Evolutionary conservation across 2,329 filamentous ascomycete genomes (phyloP).

Genomic region (Karstenula rhodostoma): DNA sequence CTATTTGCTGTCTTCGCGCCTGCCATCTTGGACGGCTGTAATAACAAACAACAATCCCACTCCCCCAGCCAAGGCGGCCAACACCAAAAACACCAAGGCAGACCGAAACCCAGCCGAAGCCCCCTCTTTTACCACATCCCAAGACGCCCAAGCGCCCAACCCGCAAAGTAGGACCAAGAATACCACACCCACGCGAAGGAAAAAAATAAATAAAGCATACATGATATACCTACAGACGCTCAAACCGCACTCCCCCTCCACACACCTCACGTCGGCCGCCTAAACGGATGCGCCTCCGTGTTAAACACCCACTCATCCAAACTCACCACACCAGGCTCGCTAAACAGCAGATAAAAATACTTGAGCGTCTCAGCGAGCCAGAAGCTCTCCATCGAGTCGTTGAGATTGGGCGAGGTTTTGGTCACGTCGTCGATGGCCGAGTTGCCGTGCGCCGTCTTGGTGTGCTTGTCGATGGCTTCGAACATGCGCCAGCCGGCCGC

Average conservation of each 20-base stretch:
- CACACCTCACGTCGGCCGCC: slow-evolving; percentile 26
- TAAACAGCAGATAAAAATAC: slow-evolving; percentile 71
- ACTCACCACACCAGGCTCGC: slow-evolving; percentile 65
- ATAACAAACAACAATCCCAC: neutral
- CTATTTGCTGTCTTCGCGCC: too few relatives aligned
- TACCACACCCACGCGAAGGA: neutral
- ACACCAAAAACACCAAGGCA: neutral
- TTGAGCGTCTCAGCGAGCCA: slow-evolving; percentile 75
- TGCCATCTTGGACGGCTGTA: too few relatives aligned
- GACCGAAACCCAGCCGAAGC: neutral
- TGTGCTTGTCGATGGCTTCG: slow-evolving; percentile 66
- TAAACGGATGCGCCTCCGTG: slow-evolving; percentile 57
- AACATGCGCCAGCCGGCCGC: slow-evolving; percentile 81
- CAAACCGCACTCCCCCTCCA: neutral
- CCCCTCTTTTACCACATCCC: neutral
- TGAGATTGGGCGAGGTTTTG: slow-evolving; percentile 51
- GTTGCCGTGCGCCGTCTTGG: slow-evolving; percentile 68
- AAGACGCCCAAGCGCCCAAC: neutral
- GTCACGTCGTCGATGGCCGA: slow-evolving; percentile 74
- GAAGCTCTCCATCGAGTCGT: slow-evolving; percentile 78
- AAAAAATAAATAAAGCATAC: too few relatives aligned
- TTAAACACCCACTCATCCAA: slow-evolving; percentile 72
- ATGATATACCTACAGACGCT: neutral
- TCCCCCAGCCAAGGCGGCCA: neutral
- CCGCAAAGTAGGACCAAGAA: neutral